A percentile compares a stretch with the other conserved stretches of the same genome.
Evolutionary conservation across 257 asterid species (phyloP).

Genomic region (Nicotiana undulata): DNA sequence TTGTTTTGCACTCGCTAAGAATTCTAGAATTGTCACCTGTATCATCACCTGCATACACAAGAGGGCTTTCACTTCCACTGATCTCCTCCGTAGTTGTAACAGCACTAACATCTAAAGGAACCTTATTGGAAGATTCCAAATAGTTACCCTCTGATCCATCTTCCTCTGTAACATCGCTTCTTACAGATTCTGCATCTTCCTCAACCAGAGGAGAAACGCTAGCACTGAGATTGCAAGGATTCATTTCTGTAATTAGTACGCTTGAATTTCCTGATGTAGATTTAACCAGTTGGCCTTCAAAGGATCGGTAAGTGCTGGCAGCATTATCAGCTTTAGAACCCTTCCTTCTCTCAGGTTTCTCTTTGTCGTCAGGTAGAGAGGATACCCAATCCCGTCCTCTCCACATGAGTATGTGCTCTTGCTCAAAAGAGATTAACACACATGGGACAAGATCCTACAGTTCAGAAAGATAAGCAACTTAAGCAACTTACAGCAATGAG

Average conservation of each 20-base stretch:
- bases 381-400: conserved; percentile 80
- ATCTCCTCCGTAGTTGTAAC: conserved; percentile 9
- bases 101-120: conserved; percentile 19
- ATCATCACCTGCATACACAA: background rate
- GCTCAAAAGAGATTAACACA: conserved; percentile 76
- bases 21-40: conserved; percentile 10
- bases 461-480: conserved; percentile 2
- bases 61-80: conserved; percentile 13
- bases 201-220: conserved; percentile 12
- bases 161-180: conserved; percentile 8
- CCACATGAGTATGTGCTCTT: conserved; percentile 83
- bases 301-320: background rate
- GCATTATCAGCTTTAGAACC: conserved; percentile 21
- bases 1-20: conserved; percentile 11
- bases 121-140: conserved; percentile 1
- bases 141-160: conserved; percentile 13
- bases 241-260: conserved; percentile 4
- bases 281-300: conserved; percentile 13
- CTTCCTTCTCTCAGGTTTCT: conserved; percentile 23
- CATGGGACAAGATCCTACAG: conserved; percentile 93
- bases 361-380: conserved; percentile 26
- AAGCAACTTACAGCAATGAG: conserved; percentile 1
- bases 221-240: conserved; percentile 15
- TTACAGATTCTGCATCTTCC: conserved; percentile 26
- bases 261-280: conserved; percentile 22